Evolutionary conservation across 2,329 filamentous ascomycete species (phyloP).

Genomic region (Trichoderma semiorbis): DNA sequence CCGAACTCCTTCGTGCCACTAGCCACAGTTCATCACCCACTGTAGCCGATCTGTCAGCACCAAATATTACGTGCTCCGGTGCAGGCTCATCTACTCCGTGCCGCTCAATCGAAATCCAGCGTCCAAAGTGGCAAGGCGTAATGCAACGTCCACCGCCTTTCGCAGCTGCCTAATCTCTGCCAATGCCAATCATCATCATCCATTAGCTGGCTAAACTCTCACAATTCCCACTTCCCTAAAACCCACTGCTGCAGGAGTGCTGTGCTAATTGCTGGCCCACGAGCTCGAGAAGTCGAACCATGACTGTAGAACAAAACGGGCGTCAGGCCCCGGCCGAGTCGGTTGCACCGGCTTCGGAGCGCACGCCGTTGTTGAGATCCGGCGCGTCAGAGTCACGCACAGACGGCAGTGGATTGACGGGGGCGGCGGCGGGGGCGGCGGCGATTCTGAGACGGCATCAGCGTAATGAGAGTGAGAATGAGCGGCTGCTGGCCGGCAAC

Average conservation of each 20-base stretch:
- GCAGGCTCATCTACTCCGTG: neutral
- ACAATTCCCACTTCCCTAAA: neutral
- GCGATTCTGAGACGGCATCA: conserved; percentile 12
- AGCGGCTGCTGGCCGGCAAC: neutral
- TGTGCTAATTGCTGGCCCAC: neutral
- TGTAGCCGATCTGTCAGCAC: neutral
- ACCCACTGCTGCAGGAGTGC: neutral
- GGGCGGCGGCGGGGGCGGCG: neutral
- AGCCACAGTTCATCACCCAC: neutral
- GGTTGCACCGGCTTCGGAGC: conserved; percentile 22
- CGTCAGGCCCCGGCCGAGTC: neutral
- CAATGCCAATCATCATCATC: neutral
- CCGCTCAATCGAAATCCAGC: neutral
- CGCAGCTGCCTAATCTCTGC: neutral
- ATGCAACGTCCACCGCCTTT: neutral
- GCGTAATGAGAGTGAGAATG: neutral
- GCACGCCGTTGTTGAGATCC: conserved; percentile 28
- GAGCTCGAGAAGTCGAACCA: neutral
- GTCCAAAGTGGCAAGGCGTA: neutral
- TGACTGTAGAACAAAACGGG: conserved; percentile 6
- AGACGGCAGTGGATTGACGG: conserved; percentile 1
- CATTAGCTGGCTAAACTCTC: neutral
- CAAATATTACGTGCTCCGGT: neutral
- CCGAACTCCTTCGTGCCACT: neutral
- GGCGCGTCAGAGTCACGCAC: neutral